Percentiles rank a stretch among this genome's conserved stretches.
phyloP scores from a whole-genome alignment of 2,329 filamentous ascomycete genomes.

The Aspergillus sp. region DNA sequence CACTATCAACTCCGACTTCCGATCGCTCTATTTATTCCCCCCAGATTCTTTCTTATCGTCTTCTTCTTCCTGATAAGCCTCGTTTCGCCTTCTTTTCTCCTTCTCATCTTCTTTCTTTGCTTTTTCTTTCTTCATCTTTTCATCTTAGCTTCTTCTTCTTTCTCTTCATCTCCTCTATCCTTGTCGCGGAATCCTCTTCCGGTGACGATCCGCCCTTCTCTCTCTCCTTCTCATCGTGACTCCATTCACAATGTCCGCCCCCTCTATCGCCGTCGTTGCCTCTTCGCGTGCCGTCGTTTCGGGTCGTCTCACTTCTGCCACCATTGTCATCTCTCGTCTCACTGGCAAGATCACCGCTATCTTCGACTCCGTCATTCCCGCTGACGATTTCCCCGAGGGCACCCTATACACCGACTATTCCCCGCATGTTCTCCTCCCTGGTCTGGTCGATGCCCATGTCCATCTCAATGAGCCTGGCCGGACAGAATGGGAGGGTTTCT shows the following conservation, averaged over 20 bases:
- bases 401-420: slow-evolving; percentile 79
- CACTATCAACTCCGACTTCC: too few relatives aligned
- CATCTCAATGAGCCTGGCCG: slow-evolving; percentile 95
- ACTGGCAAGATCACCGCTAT: slow-evolving; percentile 84
- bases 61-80: not conserved
- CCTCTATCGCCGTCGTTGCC: slow-evolving; percentile 60
- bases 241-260: too few relatives aligned
- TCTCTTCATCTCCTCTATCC: slow-evolving; percentile 4
- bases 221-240: too few relatives aligned
- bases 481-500: slow-evolving; percentile 98
- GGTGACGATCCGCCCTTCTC: too few relatives aligned
- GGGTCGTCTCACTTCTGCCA: slow-evolving; percentile 72
- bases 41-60: not conserved
- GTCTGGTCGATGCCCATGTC: slow-evolving; percentile 93
- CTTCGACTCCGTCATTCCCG: slow-evolving; percentile 67
- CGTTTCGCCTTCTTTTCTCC: not conserved
- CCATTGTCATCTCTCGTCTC: slow-evolving; percentile 68
- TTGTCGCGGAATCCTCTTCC: slow-evolving; percentile 1
- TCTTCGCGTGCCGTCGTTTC: slow-evolving; percentile 80
- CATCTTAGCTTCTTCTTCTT: slow-evolving; percentile 3
- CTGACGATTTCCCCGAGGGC: slow-evolving; percentile 66
- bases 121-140: slow-evolving; percentile 9
- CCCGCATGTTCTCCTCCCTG: slow-evolving; percentile 78
- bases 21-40: too few relatives aligned
- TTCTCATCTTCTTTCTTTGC: slow-evolving; percentile 1